Evolutionary conservation across 2,329 filamentous ascomycete genomes (phyloP).

Genomic region (Trichoderma koningii): DNA sequence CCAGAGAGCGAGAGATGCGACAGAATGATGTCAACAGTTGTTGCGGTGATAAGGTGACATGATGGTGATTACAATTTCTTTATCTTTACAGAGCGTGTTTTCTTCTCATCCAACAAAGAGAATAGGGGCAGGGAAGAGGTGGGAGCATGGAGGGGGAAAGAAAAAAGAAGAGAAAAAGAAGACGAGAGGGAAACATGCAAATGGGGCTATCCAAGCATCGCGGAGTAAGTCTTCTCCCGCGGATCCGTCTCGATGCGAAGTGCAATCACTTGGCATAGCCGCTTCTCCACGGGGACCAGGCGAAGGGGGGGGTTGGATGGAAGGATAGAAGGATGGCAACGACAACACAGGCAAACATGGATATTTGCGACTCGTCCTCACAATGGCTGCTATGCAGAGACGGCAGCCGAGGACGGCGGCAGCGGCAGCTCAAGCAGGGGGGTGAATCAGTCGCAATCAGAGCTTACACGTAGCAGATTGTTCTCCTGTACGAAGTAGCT

Average conservation of each 20-base stretch:
- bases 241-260: conserved; percentile 10
- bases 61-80: not conserved
- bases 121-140: not conserved
- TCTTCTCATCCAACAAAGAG: not conserved
- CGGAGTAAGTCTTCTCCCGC: not conserved
- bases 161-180: not conserved
- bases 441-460: conserved; percentile 5
- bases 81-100: not conserved
- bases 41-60: not conserved
- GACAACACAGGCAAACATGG: not conserved
- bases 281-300: not conserved
- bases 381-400: conserved; percentile 2
- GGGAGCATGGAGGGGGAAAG: not conserved
- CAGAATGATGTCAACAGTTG: not conserved
- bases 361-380: not conserved
- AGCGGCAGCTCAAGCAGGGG: conserved; percentile 2
- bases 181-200: not conserved
- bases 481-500: conserved; percentile 17
- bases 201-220: not conserved
- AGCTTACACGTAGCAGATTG: conserved; percentile 24
- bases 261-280: conserved; percentile 13
- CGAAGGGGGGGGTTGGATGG: no score
- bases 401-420: conserved; percentile 10
- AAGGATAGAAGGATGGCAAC: conserved; percentile 3
- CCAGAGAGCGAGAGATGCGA: not conserved